phyloP scores from a whole-genome alignment of 257 asterid species.

The Scutellaria galericulata region DNA sequence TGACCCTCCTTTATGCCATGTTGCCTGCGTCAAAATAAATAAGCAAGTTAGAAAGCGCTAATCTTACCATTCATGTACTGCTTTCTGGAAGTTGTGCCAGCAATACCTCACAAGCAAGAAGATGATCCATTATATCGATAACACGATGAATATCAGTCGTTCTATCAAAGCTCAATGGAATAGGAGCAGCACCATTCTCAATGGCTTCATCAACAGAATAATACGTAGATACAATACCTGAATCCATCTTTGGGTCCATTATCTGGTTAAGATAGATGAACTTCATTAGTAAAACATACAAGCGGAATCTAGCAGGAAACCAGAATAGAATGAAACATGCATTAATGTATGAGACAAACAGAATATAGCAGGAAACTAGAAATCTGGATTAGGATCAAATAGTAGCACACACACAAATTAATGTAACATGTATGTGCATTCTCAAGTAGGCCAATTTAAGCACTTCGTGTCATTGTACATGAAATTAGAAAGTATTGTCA shows the following conservation, averaged over 20 bases:
- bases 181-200: conserved; percentile 95
- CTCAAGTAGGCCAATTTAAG: neutral
- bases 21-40: conserved; percentile 66
- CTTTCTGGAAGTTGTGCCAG: conserved; percentile 27
- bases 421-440: conserved; percentile 14
- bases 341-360: too few species aligned
- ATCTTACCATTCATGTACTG: conserved; percentile 20
- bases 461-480: conserved; percentile 1
- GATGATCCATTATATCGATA: conserved; percentile 94
- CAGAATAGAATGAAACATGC: neutral
- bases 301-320: conserved; percentile 27
- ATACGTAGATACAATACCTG: conserved; percentile 93
- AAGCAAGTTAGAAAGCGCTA: conserved; percentile 21
- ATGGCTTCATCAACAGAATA: conserved; percentile 97
- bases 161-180: conserved; percentile 89
- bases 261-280: conserved; percentile 57
- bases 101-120: conserved; percentile 92
- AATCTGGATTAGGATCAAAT: neutral
- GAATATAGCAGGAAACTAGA: too few species aligned
- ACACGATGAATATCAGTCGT: conserved; percentile 66
- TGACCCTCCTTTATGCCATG: conserved; percentile 99
- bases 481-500: neutral
- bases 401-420: neutral
- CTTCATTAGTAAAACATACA: conserved; percentile 33
- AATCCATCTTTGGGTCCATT: conserved; percentile 99